A percentile compares a stretch with the other conserved stretches of the same genome.
phyloP scores from a whole-genome alignment of 345 rosid genomes.

The Camelina laxa region DNA sequence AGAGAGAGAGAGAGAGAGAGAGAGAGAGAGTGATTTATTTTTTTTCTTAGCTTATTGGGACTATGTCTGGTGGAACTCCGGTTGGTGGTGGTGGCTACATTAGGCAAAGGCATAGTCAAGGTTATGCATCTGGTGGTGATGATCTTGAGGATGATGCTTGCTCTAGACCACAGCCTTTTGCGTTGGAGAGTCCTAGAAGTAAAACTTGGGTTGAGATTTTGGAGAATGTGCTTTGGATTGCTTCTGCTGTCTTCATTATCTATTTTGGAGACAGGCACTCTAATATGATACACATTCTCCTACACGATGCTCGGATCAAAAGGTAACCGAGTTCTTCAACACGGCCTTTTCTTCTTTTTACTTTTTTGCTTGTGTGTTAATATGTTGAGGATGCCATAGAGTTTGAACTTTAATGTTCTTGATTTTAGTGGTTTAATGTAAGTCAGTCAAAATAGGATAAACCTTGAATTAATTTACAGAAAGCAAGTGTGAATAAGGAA shows the following conservation, averaged over 20 bases:
- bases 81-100: conserved; percentile 84
- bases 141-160: conserved; percentile 94
- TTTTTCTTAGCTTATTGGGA: too few species aligned
- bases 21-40: conserved; percentile 1
- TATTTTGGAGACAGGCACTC: conserved; percentile 83
- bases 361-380: background rate
- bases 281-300: conserved; percentile 67
- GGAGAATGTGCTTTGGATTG: conserved; percentile 87
- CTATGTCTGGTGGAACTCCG: conserved; percentile 97
- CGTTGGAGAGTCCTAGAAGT: conserved; percentile 47
- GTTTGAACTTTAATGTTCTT: background rate
- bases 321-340: conserved; percentile 50
- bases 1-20: background rate
- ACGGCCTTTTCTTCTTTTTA: background rate
- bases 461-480: background rate
- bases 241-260: conserved; percentile 71
- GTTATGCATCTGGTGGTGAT: conserved; percentile 85
- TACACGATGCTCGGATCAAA: conserved; percentile 80
- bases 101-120: conserved; percentile 96
- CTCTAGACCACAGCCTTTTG: conserved; percentile 66
- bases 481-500: background rate
- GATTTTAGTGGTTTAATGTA: background rate
- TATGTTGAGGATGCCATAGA: background rate
- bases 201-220: conserved; percentile 72
- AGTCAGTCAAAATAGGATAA: background rate